Evolutionary conservation across 257 asterid genomes (phyloP).

Genomic region (Salvia miltiorrhiza): DNA sequence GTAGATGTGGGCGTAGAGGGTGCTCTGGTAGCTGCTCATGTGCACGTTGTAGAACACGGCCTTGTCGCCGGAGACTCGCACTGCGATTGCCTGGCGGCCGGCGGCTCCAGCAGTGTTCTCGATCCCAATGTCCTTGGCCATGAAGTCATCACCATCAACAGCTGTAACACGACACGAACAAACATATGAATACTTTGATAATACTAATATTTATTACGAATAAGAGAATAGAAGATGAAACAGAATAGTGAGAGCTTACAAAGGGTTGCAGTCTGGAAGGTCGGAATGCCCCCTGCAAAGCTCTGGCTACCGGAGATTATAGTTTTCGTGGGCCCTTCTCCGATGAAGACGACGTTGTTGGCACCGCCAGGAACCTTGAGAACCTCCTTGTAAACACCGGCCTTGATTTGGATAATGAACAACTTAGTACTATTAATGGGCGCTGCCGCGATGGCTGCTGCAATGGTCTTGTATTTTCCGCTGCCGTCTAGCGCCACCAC

Average conservation of each 20-base stretch:
- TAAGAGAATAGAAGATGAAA: not conserved
- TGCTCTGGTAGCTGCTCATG: conserved; percentile 71
- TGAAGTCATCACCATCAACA: conserved; percentile 52
- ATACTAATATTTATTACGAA: no score
- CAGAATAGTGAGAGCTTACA: conserved; percentile 13
- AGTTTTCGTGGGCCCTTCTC: conserved; percentile 64
- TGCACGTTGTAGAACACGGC: conserved; percentile 56
- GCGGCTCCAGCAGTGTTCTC: conserved; percentile 77
- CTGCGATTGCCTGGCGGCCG: conserved; percentile 71
- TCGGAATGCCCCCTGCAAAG: conserved; percentile 33
- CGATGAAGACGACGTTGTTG: conserved; percentile 47
- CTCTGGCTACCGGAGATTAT: conserved; percentile 43
- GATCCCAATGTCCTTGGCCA: conserved; percentile 66
- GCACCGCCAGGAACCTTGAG: conserved; percentile 35
- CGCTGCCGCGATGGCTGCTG: conserved; percentile 37
- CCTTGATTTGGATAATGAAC: conserved; percentile 45
- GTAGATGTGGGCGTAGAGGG: conserved; percentile 68
- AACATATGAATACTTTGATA: no score
- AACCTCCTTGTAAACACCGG: conserved; percentile 53
- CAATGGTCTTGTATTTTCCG: conserved; percentile 48
- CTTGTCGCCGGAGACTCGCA: conserved; percentile 67
- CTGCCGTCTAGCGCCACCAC: conserved; percentile 71
- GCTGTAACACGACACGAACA: conserved; percentile 26
- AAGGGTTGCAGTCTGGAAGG: conserved; percentile 51
- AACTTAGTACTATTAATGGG: conserved; percentile 31